Percentiles rank a stretch among this genome's conserved stretches.
phyloP scores from a whole-genome alignment of 73 alveolate species.

The Paramecium sonneborni region DNA sequence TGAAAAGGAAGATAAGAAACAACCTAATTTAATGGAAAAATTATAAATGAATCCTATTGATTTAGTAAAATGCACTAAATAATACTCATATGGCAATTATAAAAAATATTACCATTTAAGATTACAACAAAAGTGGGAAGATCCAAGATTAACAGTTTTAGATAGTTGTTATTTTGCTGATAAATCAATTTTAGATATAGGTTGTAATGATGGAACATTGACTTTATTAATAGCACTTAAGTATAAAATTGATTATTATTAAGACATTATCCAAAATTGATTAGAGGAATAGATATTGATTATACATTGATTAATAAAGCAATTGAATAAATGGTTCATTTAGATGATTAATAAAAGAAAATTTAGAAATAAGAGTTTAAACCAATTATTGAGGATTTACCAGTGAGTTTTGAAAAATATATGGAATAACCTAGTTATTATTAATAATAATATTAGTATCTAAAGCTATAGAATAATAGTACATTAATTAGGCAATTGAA shows the following conservation, averaged over 20 bases:
- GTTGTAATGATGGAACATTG: constrained; percentile 87
- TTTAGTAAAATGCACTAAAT: constrained; percentile 8
- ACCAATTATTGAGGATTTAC: neutral
- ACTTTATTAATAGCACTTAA: constrained; percentile 73
- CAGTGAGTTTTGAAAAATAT: neutral
- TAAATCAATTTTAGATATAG: constrained; percentile 82
- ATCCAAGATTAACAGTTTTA: constrained; percentile 64
- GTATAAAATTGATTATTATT: constrained; percentile 49
- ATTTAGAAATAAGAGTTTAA: neutral
- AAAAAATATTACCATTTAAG: constrained; percentile 56
- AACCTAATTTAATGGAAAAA: neutral
- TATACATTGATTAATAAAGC: constrained; percentile 76
- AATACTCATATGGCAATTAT: constrained; percentile 68
- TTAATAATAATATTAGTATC: neutral
- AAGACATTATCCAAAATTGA: constrained; percentile 68
- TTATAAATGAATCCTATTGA: constrained; percentile 47
- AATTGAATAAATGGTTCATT: constrained; percentile 61
- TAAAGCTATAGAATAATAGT: neutral
- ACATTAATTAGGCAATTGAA: neutral
- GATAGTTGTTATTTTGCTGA: constrained; percentile 70
- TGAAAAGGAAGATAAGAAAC: neutral
- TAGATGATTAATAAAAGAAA: constrained; percentile 34
- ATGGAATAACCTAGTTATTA: constrained; percentile 3
- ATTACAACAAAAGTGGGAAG: constrained; percentile 63
- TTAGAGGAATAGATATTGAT: constrained; percentile 86